Base-by-base conservation (phyloP, 805 yeast species). In the Isabelozyma heimii region DNA sequence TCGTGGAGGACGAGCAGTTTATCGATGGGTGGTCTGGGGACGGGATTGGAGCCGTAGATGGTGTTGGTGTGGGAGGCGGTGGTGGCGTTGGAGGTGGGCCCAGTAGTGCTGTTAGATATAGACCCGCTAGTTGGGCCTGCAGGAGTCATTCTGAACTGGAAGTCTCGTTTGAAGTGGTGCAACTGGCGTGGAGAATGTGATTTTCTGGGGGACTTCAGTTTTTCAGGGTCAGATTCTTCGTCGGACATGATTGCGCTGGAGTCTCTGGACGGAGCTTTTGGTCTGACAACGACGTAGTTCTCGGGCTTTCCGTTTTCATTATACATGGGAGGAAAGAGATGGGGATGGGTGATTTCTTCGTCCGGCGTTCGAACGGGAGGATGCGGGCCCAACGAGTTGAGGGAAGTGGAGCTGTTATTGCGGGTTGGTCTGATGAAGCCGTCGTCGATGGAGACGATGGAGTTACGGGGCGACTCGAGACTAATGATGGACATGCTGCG, bases 361-460 rank as follows among this genome's bases (percentile, higher is more conserved):
- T 37, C 40, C 4, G 40, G 15, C n/a, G 50, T 13, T 4, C 35
- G 35, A 30, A 50, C 47, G 7, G 53, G 50, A 12, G 45, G 47
- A 10, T 27, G 44, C 4, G 35, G 24, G 4, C 37, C 35, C 13
- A 60, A 43, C 8, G 61, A 55, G 14, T 55, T 53, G 39, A 64
- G 49, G 44, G 64, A 57, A 15, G 65, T 55, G 43, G 56, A 54
- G 49, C 74, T 68, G 52, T 68, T 67, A 50, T 70, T 71, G 44
- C 77, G 52, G 1, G 71, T 62, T 26, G 63, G 62, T 28, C 65
- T 55, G 15, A 56, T 43, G 42, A 58, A 50, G 37, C 49, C 52
- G 46, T 73, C 78, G 46, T 73, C 78, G 1, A 67, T 59, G 9
- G 73, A 67, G 5, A 69, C 71, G 13, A 73, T 72, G 26, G 73